Evolutionary conservation across 495 filamentous ascomycete genomes (phyloP).

Genomic region (Tuber indicum): DNA sequence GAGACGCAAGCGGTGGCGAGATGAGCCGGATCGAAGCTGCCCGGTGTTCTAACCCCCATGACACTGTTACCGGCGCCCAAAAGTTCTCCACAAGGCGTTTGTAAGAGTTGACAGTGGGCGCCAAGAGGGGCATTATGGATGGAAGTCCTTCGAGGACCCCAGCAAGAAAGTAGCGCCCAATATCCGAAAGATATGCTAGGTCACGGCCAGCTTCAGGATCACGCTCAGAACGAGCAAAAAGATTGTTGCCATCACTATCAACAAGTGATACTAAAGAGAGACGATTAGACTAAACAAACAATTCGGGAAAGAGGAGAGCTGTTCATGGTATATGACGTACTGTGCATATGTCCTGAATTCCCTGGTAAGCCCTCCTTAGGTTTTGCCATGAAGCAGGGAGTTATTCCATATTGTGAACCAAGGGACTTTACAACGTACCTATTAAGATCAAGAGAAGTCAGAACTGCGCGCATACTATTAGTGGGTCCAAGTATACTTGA

Average conservation of each 20-base stretch:
- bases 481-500: constrained; percentile 59
- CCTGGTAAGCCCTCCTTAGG: constrained; percentile 82
- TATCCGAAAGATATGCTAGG: constrained; percentile 69
- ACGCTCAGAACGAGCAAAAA: constrained; percentile 64
- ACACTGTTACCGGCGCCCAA: constrained; percentile 96
- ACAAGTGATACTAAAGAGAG: constrained; percentile 58
- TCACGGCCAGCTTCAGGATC: constrained; percentile 70
- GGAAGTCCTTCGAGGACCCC: constrained; percentile 82
- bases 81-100: constrained; percentile 98
- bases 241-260: constrained; percentile 62
- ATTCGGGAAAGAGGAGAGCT: not conserved
- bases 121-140: constrained; percentile 91
- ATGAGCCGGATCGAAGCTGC: constrained; percentile 87
- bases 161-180: constrained; percentile 89
- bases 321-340: constrained; percentile 15
- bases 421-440: constrained; percentile 81
- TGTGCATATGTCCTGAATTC: constrained; percentile 90
- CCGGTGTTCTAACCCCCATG: constrained; percentile 92
- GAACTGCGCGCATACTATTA: not conserved
- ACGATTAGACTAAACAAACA: not conserved
- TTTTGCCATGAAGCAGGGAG: constrained; percentile 99
- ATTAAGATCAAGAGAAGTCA: not conserved
- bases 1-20: constrained; percentile 71
- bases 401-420: constrained; percentile 79
- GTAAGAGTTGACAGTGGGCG: constrained; percentile 93